Evolutionary conservation across 768 basidiomycete species (phyloP).

Genomic region (Naganishia antarctica): DNA sequence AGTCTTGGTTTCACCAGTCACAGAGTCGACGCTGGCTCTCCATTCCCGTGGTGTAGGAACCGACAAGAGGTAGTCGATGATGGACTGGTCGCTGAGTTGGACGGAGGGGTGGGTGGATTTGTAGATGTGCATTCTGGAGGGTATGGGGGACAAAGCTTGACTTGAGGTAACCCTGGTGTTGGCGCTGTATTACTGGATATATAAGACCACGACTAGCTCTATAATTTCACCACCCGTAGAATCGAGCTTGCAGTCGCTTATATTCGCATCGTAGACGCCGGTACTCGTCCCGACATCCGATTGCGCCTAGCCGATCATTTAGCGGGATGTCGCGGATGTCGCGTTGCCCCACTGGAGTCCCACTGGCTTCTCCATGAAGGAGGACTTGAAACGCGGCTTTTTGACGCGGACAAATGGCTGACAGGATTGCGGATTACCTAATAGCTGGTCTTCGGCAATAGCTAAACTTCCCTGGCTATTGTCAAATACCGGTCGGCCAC

Average conservation of each 20-base stretch:
- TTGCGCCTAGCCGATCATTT: not conserved
- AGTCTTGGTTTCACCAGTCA: constrained; percentile 11
- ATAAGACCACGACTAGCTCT: constrained; percentile 2
- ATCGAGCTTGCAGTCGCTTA: too few relatives aligned
- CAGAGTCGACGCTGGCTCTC: constrained; percentile 10
- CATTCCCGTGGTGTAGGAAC: not conserved
- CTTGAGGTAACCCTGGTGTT: too few relatives aligned
- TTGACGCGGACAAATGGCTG: not conserved
- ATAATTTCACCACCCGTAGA: too few relatives aligned
- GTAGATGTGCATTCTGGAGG: constrained; percentile 24
- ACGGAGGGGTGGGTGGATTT: constrained; percentile 17
- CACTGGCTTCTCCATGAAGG: not conserved
- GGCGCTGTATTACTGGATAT: too few relatives aligned
- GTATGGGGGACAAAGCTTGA: not conserved
- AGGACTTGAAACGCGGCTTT: not conserved
- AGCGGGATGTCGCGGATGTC: too few relatives aligned
- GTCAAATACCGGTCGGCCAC: not conserved
- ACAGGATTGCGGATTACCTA: not conserved
- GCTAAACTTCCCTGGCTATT: not conserved
- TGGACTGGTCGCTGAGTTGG: not conserved
- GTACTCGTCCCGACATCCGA: not conserved
- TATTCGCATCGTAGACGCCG: constrained; percentile 8
- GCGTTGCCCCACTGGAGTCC: not conserved
- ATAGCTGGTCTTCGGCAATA: not conserved
- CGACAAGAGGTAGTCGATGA: constrained; percentile 16